Evolutionary conservation across 139 green algal species (phyloP).

Genomic region (Chlorella sp.): DNA sequence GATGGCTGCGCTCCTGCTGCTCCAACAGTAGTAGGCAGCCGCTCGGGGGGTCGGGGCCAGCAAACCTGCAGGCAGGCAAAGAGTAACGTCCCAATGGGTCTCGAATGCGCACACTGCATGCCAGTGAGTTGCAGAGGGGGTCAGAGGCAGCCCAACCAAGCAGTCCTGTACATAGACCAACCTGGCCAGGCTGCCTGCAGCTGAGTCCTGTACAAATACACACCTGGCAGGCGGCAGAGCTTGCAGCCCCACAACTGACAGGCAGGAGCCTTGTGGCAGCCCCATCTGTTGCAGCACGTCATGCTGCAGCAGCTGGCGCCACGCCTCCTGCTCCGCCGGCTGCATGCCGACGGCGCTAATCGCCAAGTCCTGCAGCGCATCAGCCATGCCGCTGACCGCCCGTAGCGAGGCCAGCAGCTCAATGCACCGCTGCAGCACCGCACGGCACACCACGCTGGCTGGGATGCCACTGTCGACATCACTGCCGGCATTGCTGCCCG

Average conservation of each 20-base stretch:
- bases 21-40: slow-evolving; percentile 9
- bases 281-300: background rate
- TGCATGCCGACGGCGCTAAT: slow-evolving; percentile 1
- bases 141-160: too few relatives aligned
- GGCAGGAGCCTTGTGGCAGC: background rate
- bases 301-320: background rate
- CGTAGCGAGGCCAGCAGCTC: slow-evolving; percentile 15
- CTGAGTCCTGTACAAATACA: background rate
- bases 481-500: too few relatives aligned
- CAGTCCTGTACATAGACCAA: background rate
- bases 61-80: slow-evolving; percentile 6
- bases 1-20: background rate
- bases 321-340: background rate
- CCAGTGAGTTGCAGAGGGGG: background rate
- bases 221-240: slow-evolving; percentile 2
- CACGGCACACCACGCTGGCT: background rate
- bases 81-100: too few relatives aligned
- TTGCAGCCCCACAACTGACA: background rate
- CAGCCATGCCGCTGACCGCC: background rate
- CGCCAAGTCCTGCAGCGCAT: background rate
- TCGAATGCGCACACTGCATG: too few relatives aligned
- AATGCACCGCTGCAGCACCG: background rate
- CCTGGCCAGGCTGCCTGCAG: too few relatives aligned
- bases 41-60: background rate
- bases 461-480: background rate